phyloP scores from a whole-genome alignment of 805 yeast species.

The Starmerella geochares region DNA sequence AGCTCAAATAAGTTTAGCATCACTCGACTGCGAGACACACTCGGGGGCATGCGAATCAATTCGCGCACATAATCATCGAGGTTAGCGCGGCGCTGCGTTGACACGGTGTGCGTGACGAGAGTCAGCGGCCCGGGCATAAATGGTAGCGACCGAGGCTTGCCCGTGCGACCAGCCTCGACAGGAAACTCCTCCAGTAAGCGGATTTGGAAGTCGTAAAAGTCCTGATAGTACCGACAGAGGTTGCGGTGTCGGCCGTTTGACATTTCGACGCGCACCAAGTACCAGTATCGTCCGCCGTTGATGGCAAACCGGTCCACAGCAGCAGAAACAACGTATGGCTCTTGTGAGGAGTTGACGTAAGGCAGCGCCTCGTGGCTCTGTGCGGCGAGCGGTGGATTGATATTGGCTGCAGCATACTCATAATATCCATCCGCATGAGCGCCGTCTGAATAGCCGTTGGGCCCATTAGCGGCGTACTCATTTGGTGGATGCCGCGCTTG shows the following conservation, averaged over 20 bases:
- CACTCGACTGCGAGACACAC: slow-evolving; percentile 59
- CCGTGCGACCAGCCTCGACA: slow-evolving; percentile 80
- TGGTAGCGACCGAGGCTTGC: slow-evolving; percentile 71
- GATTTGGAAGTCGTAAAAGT: slow-evolving; percentile 89
- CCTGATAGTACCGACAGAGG: slow-evolving; percentile 84
- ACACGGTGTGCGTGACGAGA: slow-evolving; percentile 69
- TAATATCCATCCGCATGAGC: background rate
- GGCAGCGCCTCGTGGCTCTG: slow-evolving; percentile 5
- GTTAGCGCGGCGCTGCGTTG: slow-evolving; percentile 45
- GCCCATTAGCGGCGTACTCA: too few species aligned
- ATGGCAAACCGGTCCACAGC: slow-evolving; percentile 69
- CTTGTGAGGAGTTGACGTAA: background rate
- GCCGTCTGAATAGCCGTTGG: background rate
- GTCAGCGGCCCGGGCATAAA: slow-evolving; percentile 94
- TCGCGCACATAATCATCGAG: slow-evolving; percentile 48
- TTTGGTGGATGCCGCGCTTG: background rate
- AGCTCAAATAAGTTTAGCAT: slow-evolving; percentile 65
- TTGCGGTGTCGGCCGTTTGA: slow-evolving; percentile 59
- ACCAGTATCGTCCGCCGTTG: slow-evolving; percentile 85
- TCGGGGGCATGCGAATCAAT: slow-evolving; percentile 59
- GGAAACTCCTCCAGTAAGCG: slow-evolving; percentile 74
- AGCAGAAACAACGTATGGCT: slow-evolving; percentile 44
- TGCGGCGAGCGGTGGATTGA: background rate
- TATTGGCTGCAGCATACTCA: background rate
- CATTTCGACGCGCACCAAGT: slow-evolving; percentile 56